phyloP scores from a whole-genome alignment of 176 grass and related monocot genomes.

The Alopecurus myosuroides region DNA sequence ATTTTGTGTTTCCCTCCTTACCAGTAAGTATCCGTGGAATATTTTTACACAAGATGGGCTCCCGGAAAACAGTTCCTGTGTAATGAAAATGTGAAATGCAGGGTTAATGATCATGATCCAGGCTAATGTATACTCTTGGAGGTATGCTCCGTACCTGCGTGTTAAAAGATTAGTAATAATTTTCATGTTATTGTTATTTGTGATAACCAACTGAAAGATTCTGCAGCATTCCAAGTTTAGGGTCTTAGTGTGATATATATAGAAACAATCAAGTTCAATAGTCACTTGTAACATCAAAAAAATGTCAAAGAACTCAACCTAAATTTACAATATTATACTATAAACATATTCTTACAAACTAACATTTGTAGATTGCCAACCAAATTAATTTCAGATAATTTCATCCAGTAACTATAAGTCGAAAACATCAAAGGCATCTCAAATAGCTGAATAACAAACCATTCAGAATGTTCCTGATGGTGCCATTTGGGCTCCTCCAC shows the following conservation, averaged over 20 bases:
- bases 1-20: conserved; percentile 30
- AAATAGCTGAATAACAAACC: conserved; percentile 25
- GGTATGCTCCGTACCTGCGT: neutral
- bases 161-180: neutral
- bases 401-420: neutral
- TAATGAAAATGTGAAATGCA: neutral
- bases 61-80: conserved; percentile 95
- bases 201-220: neutral
- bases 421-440: neutral
- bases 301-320: neutral
- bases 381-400: neutral
- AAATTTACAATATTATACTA: neutral
- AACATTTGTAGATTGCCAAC: neutral
- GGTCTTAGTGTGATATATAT: neutral
- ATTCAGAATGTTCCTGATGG: conserved; percentile 60
- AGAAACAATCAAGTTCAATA: neutral
- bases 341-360: neutral
- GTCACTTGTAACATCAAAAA: neutral
- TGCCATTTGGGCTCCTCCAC: conserved; percentile 66
- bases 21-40: conserved; percentile 75
- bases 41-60: conserved; percentile 87
- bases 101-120: conserved; percentile 8
- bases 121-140: neutral
- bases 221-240: neutral
- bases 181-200: neutral